phyloP scores from a whole-genome alignment of 1,284 basidiomycete genomes.

The Puccinia novopanici region DNA sequence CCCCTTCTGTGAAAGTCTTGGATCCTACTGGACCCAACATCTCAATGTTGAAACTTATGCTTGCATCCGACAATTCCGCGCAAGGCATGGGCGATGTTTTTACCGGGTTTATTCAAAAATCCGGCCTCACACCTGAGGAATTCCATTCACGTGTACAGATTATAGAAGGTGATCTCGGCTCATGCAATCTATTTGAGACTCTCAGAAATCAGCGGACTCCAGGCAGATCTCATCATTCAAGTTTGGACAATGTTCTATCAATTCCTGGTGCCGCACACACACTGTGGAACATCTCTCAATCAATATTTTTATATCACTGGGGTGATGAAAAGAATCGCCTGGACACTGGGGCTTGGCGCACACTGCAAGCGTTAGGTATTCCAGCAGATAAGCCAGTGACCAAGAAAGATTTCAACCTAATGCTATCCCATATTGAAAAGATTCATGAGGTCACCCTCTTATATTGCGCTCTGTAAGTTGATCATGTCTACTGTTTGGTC shows the following conservation, averaged over 20 bases:
- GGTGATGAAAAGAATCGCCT: too few relatives aligned
- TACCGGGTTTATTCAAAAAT: too few relatives aligned
- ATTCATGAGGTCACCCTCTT: neutral
- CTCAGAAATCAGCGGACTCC: neutral
- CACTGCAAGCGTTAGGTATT: neutral
- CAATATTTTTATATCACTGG: too few relatives aligned
- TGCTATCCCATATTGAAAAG: conserved; percentile 7
- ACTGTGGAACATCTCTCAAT: too few relatives aligned
- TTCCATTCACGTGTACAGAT: neutral
- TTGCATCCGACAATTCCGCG: neutral
- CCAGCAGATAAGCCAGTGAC: neutral
- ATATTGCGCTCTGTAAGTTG: neutral
- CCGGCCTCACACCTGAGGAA: too few relatives aligned
- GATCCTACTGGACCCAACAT: too few relatives aligned
- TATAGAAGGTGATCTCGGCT: neutral
- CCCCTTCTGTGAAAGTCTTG: too few relatives aligned
- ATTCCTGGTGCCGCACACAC: too few relatives aligned
- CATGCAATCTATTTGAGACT: neutral
- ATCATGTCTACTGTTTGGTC: too few relatives aligned
- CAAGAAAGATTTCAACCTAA: neutral
- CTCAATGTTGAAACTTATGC: conserved; percentile 2
- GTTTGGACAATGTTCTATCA: neutral
- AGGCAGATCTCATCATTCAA: neutral
- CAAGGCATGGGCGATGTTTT: neutral
- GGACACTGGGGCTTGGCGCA: neutral